Conservation (phyloP, 1,284 basidiomycete genomes). For the Cystobasidium pallidum region DNA sequence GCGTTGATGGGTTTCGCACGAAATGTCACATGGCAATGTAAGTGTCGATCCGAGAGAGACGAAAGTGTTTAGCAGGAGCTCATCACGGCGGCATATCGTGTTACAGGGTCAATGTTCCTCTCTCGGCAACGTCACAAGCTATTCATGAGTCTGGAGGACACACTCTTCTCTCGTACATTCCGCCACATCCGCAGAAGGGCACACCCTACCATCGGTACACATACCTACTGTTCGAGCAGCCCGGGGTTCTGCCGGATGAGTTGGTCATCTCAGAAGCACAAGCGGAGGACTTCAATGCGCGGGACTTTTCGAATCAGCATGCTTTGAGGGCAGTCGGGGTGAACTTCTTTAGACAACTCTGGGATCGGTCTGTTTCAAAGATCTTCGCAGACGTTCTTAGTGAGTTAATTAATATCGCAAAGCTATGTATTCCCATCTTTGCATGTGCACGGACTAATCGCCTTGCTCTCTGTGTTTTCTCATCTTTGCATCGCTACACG, state of each 20-base stretch:
- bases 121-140: slow-evolving; percentile 66
- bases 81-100: slow-evolving; percentile 16
- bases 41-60: slow-evolving; percentile 53
- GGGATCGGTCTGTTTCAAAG: slow-evolving; percentile 68
- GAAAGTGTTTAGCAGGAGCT: slow-evolving; percentile 4
- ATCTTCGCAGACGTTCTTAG: slow-evolving; percentile 69
- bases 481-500: background rate
- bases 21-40: slow-evolving; percentile 87
- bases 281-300: slow-evolving; percentile 65
- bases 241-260: slow-evolving; percentile 57
- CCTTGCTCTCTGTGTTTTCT: background rate
- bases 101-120: slow-evolving; percentile 73
- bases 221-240: slow-evolving; percentile 73
- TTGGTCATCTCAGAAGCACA: slow-evolving; percentile 60
- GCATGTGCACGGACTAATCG: background rate
- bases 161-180: slow-evolving; percentile 71
- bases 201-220: slow-evolving; percentile 85
- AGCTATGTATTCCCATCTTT: too few relatives aligned
- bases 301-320: slow-evolving; percentile 66
- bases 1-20: slow-evolving; percentile 67
- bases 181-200: slow-evolving; percentile 83
- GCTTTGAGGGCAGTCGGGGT: slow-evolving; percentile 65
- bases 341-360: slow-evolving; percentile 81
- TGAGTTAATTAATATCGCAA: slow-evolving; percentile 58
- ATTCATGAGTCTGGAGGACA: slow-evolving; percentile 57